These are phyloP conservation scores for Lyophyllum atratum DNA, from an alignment of 768 basidiomycete species.

Conservation along the genomic window DNA sequence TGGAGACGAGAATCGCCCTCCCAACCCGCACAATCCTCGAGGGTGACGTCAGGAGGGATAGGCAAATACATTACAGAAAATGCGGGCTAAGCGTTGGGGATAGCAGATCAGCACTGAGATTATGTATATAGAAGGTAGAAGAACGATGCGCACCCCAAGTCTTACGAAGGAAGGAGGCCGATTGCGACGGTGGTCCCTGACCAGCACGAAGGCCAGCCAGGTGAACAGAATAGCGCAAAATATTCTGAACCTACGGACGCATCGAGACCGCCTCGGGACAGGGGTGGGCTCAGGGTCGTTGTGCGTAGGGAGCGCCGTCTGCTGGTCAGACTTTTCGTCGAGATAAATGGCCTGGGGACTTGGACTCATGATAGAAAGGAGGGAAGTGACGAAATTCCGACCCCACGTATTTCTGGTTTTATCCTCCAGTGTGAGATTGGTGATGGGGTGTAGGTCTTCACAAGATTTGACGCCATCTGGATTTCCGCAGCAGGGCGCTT, in stretches of 20 bases:
- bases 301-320: neutral
- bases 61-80: conserved; percentile 9
- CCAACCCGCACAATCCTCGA: conserved; percentile 20
- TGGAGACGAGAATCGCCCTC: neutral
- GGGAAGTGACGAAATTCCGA: too few relatives aligned
- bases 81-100: neutral
- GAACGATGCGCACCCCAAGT: too few relatives aligned
- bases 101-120: neutral
- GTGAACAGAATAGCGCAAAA: neutral
- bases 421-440: too few relatives aligned
- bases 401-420: too few relatives aligned
- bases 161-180: too few relatives aligned
- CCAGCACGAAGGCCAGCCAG: neutral
- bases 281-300: neutral
- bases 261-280: neutral
- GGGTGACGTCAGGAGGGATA: conserved; percentile 19
- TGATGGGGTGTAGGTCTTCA: too few relatives aligned
- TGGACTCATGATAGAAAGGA: neutral
- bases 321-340: conserved; percentile 6
- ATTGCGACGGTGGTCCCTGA: too few relatives aligned
- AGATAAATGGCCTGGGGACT: conserved; percentile 5
- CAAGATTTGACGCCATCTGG: neutral
- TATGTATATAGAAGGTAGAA: too few relatives aligned
- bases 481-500: neutral
- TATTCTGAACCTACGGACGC: neutral